phyloP scores from a whole-genome alignment of 352 stramenopile species.

The Pythium sp. region DNA sequence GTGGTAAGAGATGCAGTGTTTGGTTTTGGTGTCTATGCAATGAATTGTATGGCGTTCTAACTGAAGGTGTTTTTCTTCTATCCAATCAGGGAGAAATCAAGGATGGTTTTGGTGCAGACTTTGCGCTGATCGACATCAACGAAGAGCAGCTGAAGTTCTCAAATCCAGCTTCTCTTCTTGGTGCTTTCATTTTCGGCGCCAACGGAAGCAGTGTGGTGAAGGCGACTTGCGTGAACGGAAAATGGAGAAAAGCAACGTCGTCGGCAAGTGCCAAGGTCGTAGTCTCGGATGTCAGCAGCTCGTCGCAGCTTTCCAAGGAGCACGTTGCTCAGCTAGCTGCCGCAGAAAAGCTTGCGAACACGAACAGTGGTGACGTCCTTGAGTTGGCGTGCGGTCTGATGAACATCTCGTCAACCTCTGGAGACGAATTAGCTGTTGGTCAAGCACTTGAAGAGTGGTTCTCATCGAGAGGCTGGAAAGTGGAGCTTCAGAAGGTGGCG shows the following conservation, averaged over 20 bases:
- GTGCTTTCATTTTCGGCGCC: slow-evolving; percentile 65
- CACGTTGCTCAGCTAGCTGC: slow-evolving; percentile 40
- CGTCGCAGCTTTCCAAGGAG: slow-evolving; percentile 34
- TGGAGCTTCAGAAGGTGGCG: slow-evolving; percentile 71
- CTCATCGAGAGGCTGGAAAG: slow-evolving; percentile 55
- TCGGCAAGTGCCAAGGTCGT: slow-evolving; percentile 2
- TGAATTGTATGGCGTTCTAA: background rate
- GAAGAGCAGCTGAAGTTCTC: slow-evolving; percentile 75
- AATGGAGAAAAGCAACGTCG: slow-evolving; percentile 48
- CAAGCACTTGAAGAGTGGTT: slow-evolving; percentile 68
- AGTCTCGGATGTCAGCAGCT: background rate
- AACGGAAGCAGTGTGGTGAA: slow-evolving; percentile 72
- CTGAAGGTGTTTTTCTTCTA: background rate
- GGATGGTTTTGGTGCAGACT: slow-evolving; percentile 59
- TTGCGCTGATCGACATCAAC: slow-evolving; percentile 61
- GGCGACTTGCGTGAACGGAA: slow-evolving; percentile 69
- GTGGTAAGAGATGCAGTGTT: slow-evolving; percentile 33
- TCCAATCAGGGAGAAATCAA: slow-evolving; percentile 59
- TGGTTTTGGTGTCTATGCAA: background rate
- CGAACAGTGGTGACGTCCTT: slow-evolving; percentile 61
- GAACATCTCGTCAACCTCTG: slow-evolving; percentile 69
- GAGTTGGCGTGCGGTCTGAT: slow-evolving; percentile 63
- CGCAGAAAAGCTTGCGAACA: slow-evolving; percentile 47
- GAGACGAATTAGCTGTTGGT: slow-evolving; percentile 71
- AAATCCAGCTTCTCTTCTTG: slow-evolving; percentile 51